These are phyloP conservation scores for Pinus albicaulis DNA, from an alignment of 75 land plant genomes.

Conservation along the genomic window DNA sequence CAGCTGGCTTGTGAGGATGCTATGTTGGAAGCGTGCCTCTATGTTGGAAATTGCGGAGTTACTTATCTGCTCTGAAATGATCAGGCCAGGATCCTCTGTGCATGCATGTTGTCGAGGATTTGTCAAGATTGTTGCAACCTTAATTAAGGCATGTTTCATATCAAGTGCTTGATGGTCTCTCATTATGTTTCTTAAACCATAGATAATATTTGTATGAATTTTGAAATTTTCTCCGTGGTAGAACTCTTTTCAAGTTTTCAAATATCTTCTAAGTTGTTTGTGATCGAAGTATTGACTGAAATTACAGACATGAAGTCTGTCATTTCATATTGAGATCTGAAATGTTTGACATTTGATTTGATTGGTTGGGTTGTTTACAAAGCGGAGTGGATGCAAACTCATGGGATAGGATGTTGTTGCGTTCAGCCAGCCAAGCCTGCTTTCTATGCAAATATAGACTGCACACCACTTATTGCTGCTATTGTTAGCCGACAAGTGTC, in stretches of 20 bases:
- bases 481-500: constrained; percentile 61
- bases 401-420: constrained; percentile 57
- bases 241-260: neutral
- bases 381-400: constrained; percentile 78
- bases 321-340: neutral
- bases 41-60: constrained; percentile 37
- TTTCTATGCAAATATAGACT: constrained; percentile 60
- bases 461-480: constrained; percentile 79
- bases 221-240: neutral
- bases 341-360: neutral
- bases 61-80: constrained; percentile 59
- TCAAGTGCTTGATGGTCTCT: neutral
- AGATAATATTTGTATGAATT: neutral
- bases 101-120: constrained; percentile 73
- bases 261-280: neutral
- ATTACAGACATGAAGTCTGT: neutral
- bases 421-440: constrained; percentile 77
- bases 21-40: constrained; percentile 62
- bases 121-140: constrained; percentile 53
- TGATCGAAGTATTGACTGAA: neutral
- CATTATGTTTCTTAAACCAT: neutral
- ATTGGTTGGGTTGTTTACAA: constrained; percentile 23
- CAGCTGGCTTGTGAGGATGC: constrained; percentile 86
- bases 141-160: constrained; percentile 23
- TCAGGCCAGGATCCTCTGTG: constrained; percentile 51